Evolutionary conservation across 2,329 filamentous ascomycete genomes (phyloP).

Genomic region (Colletotrichum musae): DNA sequence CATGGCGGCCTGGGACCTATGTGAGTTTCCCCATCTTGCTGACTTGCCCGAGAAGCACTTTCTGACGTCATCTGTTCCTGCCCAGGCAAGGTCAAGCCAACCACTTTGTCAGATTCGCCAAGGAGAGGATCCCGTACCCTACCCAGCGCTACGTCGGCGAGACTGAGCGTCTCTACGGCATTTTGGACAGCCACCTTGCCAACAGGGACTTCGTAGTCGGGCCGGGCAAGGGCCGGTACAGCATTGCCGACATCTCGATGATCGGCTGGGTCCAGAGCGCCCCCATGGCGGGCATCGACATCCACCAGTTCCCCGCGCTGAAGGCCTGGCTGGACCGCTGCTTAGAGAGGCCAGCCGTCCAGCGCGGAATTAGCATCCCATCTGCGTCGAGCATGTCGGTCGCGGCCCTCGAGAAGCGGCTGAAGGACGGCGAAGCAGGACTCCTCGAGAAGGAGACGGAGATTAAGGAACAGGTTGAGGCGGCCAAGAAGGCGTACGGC

Average conservation of each 20-base stretch:
- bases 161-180: slow-evolving; percentile 79
- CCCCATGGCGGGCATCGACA: slow-evolving; percentile 73
- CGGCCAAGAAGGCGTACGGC: slow-evolving; percentile 48
- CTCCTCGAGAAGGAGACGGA: slow-evolving; percentile 61
- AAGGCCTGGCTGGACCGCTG: slow-evolving; percentile 78
- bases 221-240: slow-evolving; percentile 67
- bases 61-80: not conserved
- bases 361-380: slow-evolving; percentile 76
- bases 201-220: slow-evolving; percentile 69
- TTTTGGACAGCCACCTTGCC: slow-evolving; percentile 77
- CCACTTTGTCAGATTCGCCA: slow-evolving; percentile 78
- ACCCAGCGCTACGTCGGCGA: slow-evolving; percentile 84
- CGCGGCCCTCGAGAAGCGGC: slow-evolving; percentile 53
- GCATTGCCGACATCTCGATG: slow-evolving; percentile 80
- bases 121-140: slow-evolving; percentile 79
- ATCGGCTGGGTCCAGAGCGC: slow-evolving; percentile 76
- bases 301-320: slow-evolving; percentile 75
- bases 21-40: slow-evolving; percentile 43
- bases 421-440: slow-evolving; percentile 61
- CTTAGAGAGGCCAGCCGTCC: slow-evolving; percentile 69
- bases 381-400: slow-evolving; percentile 57
- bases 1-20: slow-evolving; percentile 81
- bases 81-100: slow-evolving; percentile 81
- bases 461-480: slow-evolving; percentile 47
- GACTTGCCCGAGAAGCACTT: not conserved